phyloP scores from a whole-genome alignment of 345 rosid species.

The Dovyalis caffra region DNA sequence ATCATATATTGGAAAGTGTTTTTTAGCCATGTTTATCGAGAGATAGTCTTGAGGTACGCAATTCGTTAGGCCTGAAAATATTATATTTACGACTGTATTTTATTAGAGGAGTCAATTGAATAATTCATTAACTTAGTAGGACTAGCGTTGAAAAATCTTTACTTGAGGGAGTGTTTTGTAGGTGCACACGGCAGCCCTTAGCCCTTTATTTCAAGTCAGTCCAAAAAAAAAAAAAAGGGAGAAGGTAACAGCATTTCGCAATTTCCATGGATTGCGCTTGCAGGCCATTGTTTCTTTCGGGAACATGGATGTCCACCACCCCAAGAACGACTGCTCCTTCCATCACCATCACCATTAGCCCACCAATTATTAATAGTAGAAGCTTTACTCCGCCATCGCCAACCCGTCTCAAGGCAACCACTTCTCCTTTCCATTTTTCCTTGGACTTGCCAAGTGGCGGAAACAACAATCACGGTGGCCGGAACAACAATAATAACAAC shows the following conservation, averaged over 20 bases:
- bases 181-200: too few relatives aligned
- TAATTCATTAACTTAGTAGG: too few relatives aligned
- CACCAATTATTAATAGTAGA: not conserved
- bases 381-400: not conserved
- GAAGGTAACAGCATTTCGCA: not conserved
- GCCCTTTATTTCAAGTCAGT: too few relatives aligned
- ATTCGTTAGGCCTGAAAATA: too few relatives aligned
- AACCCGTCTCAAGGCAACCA: not conserved
- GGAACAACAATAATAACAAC: slow-evolving; percentile 7
- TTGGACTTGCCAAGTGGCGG: slow-evolving; percentile 15
- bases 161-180: too few relatives aligned
- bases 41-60: too few relatives aligned
- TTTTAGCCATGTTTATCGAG: too few relatives aligned
- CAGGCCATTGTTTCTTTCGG: slow-evolving; percentile 21
- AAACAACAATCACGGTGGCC: slow-evolving; percentile 19
- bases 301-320: slow-evolving; percentile 11
- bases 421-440: slow-evolving; percentile 16
- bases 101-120: too few relatives aligned
- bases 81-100: too few relatives aligned
- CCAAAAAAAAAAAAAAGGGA: not conserved
- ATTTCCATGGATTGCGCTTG: slow-evolving; percentile 24
- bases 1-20: too few relatives aligned
- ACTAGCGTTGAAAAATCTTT: too few relatives aligned
- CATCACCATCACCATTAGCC: not conserved
- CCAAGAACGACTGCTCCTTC: not conserved